Base-by-base conservation (phyloP, 129 eudicot species). In the Centella asiatica region DNA sequence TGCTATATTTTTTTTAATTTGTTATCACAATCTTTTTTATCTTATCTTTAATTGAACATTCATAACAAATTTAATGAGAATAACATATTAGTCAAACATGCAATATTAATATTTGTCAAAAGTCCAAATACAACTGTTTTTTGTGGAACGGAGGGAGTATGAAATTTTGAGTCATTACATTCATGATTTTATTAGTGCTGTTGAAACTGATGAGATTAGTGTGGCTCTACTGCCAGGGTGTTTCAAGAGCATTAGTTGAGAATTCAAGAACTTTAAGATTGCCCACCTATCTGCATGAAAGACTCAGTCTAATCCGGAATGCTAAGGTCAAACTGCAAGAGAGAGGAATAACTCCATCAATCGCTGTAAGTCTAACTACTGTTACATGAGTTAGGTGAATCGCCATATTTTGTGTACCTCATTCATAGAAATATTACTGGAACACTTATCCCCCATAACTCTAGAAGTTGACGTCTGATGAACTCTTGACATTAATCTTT, bases 261-360 rank as follows among this genome's bases (percentile, higher is more conserved):
- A 87, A 78, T 66, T 85, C 99, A 57, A 78, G 81, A 75, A 85
- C 95, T 39, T 68, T 88, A 64, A 80, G 95, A 70, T 76, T 93
- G 81, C 96, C 99, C 4, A 82, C 85, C 57, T 81, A 93, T 74
- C 72, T 93, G 71, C 96, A 88, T 17, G 99, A 93, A 83, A 82
- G 99, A 77, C 77, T 93, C 2, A 33, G 81, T 77, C 69, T 83
- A 79, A 93, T 93, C 65, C 85, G 93, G 56, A 80, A 57, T 65
- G 96, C 96, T 46, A 93, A 93, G 74, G 69, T 67, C 60, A 87
- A 76, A 67, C 83, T 93, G 60, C 78, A 85, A 71, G 78, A 88
- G 72, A 80, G 72, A 72, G 99, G 99, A 86, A 76, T 93, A 64
- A 76, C 78, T 64, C 99, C 99, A 65, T 78, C 99, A 1, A 68